phyloP scores from a whole-genome alignment of 495 filamentous ascomycete species.

The Melanomma pulvis-pyrius region DNA sequence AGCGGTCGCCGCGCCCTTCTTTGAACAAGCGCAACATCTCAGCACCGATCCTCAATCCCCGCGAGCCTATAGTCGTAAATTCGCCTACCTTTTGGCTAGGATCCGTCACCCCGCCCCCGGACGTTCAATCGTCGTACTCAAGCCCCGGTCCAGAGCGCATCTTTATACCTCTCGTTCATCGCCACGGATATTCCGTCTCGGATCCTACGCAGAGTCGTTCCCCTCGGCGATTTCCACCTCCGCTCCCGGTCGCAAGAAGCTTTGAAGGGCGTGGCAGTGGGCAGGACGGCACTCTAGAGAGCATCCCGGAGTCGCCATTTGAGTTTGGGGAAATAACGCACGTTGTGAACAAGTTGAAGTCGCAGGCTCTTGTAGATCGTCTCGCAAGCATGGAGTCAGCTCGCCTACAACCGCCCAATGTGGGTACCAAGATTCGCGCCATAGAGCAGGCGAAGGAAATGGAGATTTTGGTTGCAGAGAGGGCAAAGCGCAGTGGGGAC shows the following conservation, averaged over 20 bases:
- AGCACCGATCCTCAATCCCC: neutral
- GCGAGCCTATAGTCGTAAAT: neutral
- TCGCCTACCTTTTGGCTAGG: neutral
- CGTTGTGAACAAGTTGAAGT: neutral
- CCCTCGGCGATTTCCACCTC: neutral
- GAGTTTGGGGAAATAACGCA: neutral
- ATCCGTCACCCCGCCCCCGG: neutral
- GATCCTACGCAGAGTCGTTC: neutral
- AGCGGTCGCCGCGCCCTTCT: neutral
- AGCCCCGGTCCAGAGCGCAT: neutral
- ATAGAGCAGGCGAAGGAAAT: slow-evolving; percentile 96
- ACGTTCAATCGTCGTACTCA: neutral
- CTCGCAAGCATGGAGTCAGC: slow-evolving; percentile 23
- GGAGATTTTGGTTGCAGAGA: slow-evolving; percentile 57
- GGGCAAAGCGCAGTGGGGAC: slow-evolving; percentile 38
- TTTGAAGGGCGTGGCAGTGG: neutral
- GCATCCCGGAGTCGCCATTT: slow-evolving; percentile 6
- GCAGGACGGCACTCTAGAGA: neutral
- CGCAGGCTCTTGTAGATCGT: neutral
- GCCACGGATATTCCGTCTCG: neutral
- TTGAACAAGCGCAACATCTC: slow-evolving; percentile 15
- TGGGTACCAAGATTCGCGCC: slow-evolving; percentile 62
- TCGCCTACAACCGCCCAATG: slow-evolving; percentile 24
- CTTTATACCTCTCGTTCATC: neutral
- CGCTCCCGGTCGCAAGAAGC: neutral